These are phyloP conservation scores for Fusarium sp. DNA, from an alignment of 2,329 filamentous ascomycete genomes.

Conservation along the genomic window DNA sequence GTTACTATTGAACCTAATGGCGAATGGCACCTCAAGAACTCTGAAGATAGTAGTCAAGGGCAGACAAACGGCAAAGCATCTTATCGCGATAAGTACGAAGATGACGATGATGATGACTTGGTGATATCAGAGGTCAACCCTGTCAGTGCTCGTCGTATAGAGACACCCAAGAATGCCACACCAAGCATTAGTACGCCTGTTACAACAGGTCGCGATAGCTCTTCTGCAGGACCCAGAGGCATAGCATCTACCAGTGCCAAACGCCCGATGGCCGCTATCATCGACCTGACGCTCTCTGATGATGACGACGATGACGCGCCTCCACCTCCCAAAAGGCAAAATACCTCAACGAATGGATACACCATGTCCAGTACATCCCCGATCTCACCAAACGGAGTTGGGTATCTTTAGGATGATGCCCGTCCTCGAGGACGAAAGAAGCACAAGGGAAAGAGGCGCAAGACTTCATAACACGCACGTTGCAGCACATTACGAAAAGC, in stretches of 20 bases:
- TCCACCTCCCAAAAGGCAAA: constrained; percentile 63
- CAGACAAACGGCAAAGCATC: constrained; percentile 48
- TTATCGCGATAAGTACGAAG: constrained; percentile 47
- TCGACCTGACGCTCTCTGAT: constrained; percentile 69
- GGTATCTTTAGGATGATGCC: constrained; percentile 42
- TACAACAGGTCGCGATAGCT: constrained; percentile 54
- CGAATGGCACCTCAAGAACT: constrained; percentile 70
- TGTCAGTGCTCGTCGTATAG: constrained; percentile 51
- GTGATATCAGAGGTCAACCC: constrained; percentile 61
- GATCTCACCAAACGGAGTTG: constrained; percentile 27
- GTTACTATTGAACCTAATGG: constrained; percentile 92
- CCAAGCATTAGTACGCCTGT: constrained; percentile 56
- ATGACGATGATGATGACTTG: constrained; percentile 64
- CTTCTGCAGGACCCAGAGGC: constrained; percentile 53
- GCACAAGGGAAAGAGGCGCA: constrained; percentile 29
- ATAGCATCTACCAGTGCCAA: constrained; percentile 58
- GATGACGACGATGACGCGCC: constrained; percentile 66
- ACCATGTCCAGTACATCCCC: constrained; percentile 44
- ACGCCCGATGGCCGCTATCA: constrained; percentile 65
- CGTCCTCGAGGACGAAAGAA: constrained; percentile 26
- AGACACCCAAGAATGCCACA: constrained; percentile 54
- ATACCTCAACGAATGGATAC: constrained; percentile 46
- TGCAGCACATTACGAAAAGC: constrained; percentile 1
- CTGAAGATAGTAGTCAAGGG: constrained; percentile 49
- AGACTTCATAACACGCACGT: constrained; percentile 28